These are phyloP conservation scores for Eutypella sp. DNA, from an alignment of 2,329 filamentous ascomycete species.

Conservation along the genomic window DNA sequence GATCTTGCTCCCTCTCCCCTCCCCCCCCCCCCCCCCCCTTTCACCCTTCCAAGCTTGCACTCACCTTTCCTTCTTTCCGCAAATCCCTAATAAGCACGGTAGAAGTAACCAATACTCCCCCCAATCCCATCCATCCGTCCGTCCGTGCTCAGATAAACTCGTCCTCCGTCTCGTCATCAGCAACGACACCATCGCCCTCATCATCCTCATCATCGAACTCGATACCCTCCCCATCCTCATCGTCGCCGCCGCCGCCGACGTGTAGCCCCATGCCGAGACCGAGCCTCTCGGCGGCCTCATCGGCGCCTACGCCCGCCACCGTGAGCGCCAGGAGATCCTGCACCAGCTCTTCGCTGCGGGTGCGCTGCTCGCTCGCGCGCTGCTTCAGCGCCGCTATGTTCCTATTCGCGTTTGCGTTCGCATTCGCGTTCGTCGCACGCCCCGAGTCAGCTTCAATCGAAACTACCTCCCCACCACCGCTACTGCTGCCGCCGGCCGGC, in stretches of 20 bases:
- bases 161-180: slow-evolving; percentile 26
- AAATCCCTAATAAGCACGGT: too few relatives aligned
- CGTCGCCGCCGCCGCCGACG: slow-evolving; percentile 9
- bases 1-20: too few relatives aligned
- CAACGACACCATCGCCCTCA: slow-evolving; percentile 8
- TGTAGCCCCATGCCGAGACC: slow-evolving; percentile 19
- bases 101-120: not conserved
- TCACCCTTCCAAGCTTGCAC: too few relatives aligned
- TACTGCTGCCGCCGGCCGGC: slow-evolving; percentile 13
- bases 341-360: slow-evolving; percentile 26
- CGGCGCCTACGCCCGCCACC: slow-evolving; percentile 9
- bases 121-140: not conserved
- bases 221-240: slow-evolving; percentile 16
- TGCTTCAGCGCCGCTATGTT: not conserved
- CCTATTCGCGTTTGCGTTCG: slow-evolving; percentile 1
- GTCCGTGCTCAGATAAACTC: slow-evolving; percentile 19
- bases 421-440: not conserved
- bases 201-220: slow-evolving; percentile 6
- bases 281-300: slow-evolving; percentile 16
- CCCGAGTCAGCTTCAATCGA: not conserved
- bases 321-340: slow-evolving; percentile 27
- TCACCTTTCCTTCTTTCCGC: not conserved
- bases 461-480: slow-evolving; percentile 1
- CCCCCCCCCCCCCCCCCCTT: too few relatives aligned
- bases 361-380: slow-evolving; percentile 4